Conservation (phyloP, 805 yeast genomes). For the Candida corydali region DNA sequence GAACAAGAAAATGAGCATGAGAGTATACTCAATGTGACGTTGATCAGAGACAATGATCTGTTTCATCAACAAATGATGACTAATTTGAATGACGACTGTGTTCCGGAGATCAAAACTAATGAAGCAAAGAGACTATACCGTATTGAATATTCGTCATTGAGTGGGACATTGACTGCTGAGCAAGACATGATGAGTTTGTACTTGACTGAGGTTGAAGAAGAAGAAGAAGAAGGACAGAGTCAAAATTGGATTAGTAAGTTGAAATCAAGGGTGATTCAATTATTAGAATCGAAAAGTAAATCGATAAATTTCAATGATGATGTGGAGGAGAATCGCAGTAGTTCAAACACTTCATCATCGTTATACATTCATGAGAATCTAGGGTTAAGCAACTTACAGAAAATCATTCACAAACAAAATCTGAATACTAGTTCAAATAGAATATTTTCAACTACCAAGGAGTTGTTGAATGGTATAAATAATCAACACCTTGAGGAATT, state of each 20-base stretch:
- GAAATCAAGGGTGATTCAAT: not conserved
- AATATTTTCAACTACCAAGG: not conserved
- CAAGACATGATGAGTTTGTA: constrained; percentile 1
- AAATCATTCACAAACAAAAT: not conserved
- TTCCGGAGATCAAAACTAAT: constrained; percentile 1
- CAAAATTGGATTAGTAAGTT: not conserved
- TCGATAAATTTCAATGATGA: not conserved
- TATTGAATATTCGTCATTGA: constrained; percentile 4
- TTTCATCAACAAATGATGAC: constrained; percentile 4
- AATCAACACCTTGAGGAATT: constrained; percentile 2
- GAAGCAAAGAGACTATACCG: constrained; percentile 3
- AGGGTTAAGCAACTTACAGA: not conserved
- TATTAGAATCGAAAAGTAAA: not conserved
- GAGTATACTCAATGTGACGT: not conserved
- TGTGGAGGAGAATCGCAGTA: not conserved
- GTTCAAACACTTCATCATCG: not conserved
- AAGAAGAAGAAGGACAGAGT: not conserved
- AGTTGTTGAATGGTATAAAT: not conserved
- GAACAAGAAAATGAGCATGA: not conserved
- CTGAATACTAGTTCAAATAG: not conserved
- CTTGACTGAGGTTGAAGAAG: not conserved
- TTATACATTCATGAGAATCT: not conserved
- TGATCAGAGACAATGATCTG: constrained; percentile 3
- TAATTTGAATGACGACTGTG: no score
- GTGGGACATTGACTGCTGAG: constrained; percentile 3